Evolutionary conservation across 2,329 filamentous ascomycete genomes (phyloP).

Genomic region (Tolypocladium nubicola): DNA sequence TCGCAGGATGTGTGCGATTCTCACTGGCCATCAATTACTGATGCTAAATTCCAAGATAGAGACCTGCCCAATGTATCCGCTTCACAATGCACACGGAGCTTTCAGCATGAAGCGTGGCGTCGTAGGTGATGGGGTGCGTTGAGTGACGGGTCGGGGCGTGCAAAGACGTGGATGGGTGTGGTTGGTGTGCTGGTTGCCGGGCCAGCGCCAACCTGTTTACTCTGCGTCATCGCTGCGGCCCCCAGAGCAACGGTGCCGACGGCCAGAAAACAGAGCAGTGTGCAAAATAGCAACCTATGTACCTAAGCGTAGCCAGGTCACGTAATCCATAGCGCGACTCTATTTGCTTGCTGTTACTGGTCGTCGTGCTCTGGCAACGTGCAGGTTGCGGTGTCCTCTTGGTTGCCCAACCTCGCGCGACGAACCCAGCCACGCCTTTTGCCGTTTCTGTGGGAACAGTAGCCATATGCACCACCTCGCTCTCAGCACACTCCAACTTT

Average conservation of each 20-base stretch:
- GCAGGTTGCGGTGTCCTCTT: background rate
- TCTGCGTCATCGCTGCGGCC: conserved; percentile 16
- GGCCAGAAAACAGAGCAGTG: background rate
- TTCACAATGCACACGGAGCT: background rate
- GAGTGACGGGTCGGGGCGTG: background rate
- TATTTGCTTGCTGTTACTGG: background rate
- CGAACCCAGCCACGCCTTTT: conserved; percentile 14
- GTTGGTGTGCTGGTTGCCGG: conserved; percentile 8
- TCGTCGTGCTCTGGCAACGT: background rate
- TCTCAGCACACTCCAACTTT: background rate
- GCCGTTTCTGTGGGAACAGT: conserved; percentile 19
- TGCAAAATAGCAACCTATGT: background rate
- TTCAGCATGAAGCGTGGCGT: background rate
- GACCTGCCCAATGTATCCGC: background rate
- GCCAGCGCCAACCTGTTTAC: conserved; percentile 15
- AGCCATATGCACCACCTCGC: background rate
- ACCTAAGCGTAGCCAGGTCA: background rate
- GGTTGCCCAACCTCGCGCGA: conserved; percentile 2
- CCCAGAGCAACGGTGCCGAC: background rate
- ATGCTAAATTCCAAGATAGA: background rate
- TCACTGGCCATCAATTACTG: background rate
- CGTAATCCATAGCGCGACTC: too few relatives aligned
- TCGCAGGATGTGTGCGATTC: background rate
- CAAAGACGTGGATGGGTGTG: background rate
- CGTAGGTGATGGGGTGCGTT: background rate